A percentile compares a stretch with the other conserved stretches of the same genome.
phyloP scores from a whole-genome alignment of 2,329 filamentous ascomycete genomes.

The Dactylellina leptospora region DNA sequence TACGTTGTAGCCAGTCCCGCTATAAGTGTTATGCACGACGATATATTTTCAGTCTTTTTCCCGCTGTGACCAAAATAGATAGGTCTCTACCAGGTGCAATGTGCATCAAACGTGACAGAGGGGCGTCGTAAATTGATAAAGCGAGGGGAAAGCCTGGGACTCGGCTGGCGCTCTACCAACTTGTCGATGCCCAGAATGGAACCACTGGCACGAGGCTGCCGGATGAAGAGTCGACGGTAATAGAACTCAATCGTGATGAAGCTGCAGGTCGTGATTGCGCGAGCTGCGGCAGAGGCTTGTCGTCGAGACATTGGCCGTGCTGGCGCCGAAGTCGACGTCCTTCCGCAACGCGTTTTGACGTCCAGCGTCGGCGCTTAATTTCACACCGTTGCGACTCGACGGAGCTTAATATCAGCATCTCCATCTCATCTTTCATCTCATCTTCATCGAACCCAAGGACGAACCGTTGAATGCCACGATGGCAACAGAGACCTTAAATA shows the following conservation, averaged over 20 bases:
- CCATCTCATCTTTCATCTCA: constrained; percentile 21
- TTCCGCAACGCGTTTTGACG: constrained; percentile 6
- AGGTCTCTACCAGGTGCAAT: background rate
- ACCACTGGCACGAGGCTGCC: too few relatives aligned
- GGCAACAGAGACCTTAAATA: constrained; percentile 24
- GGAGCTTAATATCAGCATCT: constrained; percentile 27
- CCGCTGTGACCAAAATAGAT: background rate
- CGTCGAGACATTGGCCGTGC: background rate
- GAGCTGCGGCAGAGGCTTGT: too few relatives aligned
- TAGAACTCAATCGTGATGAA: too few relatives aligned
- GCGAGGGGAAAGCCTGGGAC: too few relatives aligned
- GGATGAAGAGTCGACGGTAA: too few relatives aligned
- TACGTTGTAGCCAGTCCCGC: constrained; percentile 39
- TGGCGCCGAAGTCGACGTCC: background rate
- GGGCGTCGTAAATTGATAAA: constrained; percentile 10
- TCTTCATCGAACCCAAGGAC: constrained; percentile 1
- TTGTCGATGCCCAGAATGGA: background rate
- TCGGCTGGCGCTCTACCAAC: too few relatives aligned
- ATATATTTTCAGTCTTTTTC: constrained; percentile 5
- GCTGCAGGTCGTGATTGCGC: too few relatives aligned
- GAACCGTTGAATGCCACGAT: constrained; percentile 48
- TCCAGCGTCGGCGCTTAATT: constrained; percentile 23
- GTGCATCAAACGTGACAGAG: constrained; percentile 22
- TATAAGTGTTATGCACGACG: constrained; percentile 36
- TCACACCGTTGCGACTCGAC: constrained; percentile 19